Percentiles rank a stretch among this genome's conserved stretches.
Evolutionary conservation across 106 monocot species (phyloP).

Genomic region (Allium fistulosum): DNA sequence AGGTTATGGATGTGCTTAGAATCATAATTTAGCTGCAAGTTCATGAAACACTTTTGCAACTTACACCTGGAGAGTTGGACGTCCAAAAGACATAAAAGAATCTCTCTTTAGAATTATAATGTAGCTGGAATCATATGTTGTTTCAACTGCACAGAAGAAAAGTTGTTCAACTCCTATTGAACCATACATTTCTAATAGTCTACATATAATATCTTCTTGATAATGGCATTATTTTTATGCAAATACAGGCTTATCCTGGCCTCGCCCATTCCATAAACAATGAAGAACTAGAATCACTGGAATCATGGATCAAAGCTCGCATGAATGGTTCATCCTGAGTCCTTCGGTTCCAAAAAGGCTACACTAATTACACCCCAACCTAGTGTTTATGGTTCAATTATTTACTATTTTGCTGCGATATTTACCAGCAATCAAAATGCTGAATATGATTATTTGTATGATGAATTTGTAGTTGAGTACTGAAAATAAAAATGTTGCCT

Average conservation of each 20-base stretch:
- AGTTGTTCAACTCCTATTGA: not conserved
- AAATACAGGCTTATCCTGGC: conserved; percentile 64
- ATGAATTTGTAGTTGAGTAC: no score
- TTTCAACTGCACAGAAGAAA: no score
- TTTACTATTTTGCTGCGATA: no score
- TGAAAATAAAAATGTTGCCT: no score
- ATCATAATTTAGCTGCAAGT: not conserved
- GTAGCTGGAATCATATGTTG: no score
- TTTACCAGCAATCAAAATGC: no score
- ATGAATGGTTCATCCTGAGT: conserved; percentile 42
- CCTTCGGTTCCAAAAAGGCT: not conserved
- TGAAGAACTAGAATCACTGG: conserved; percentile 51
- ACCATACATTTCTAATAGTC: not conserved
- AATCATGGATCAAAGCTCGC: conserved; percentile 54
- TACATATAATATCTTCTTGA: not conserved
- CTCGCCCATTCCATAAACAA: conserved; percentile 55
- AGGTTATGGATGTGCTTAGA: no score
- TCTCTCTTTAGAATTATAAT: no score
- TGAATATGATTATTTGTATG: no score
- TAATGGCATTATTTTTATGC: not conserved
- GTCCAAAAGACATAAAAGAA: no score
- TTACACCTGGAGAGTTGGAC: not conserved
- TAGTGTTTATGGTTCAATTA: no score
- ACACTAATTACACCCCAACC: no score
- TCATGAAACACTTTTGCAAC: not conserved